These are phyloP conservation scores for Aureobasidium pullulans DNA, from an alignment of 2,329 filamentous ascomycete genomes.

Conservation along the genomic window DNA sequence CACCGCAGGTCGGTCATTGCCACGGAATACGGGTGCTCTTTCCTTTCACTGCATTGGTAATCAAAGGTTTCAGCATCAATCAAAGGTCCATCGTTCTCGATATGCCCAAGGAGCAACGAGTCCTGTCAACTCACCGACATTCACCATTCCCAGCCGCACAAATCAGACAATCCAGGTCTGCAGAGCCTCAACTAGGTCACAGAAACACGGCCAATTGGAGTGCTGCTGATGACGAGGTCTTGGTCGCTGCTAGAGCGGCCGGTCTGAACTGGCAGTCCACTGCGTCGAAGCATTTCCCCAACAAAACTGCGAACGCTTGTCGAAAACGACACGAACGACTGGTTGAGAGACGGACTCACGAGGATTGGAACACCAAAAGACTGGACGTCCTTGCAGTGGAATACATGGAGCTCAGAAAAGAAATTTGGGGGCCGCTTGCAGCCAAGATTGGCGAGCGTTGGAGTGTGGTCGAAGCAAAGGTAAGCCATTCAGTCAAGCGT, in stretches of 20 bases:
- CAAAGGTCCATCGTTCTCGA: neutral
- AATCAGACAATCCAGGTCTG: constrained; percentile 26
- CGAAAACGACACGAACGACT: constrained; percentile 82
- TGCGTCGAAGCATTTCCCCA: constrained; percentile 65
- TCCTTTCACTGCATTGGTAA: too few species aligned
- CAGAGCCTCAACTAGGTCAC: constrained; percentile 18
- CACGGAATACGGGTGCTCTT: too few species aligned
- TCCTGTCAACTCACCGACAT: constrained; percentile 18
- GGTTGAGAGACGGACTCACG: constrained; percentile 64
- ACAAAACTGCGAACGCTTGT: constrained; percentile 73
- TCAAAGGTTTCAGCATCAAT: too few species aligned
- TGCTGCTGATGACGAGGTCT: constrained; percentile 62
- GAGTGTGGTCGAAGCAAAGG: constrained; percentile 73
- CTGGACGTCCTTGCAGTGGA: constrained; percentile 66
- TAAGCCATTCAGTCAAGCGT: constrained; percentile 37
- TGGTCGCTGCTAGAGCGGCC: constrained; percentile 63
- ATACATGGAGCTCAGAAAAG: constrained; percentile 71
- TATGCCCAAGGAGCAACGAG: constrained; percentile 40
- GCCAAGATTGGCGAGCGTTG: constrained; percentile 50
- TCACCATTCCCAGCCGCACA: constrained; percentile 23
- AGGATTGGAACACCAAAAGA: constrained; percentile 72
- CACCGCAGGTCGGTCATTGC: neutral
- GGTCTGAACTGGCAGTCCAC: constrained; percentile 82
- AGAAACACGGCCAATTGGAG: constrained; percentile 54
- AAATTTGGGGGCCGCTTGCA: constrained; percentile 74